These are phyloP conservation scores for Mortierella sp. DNA, from an alignment of 371 early-diverging fungal species.

Conservation along the genomic window DNA sequence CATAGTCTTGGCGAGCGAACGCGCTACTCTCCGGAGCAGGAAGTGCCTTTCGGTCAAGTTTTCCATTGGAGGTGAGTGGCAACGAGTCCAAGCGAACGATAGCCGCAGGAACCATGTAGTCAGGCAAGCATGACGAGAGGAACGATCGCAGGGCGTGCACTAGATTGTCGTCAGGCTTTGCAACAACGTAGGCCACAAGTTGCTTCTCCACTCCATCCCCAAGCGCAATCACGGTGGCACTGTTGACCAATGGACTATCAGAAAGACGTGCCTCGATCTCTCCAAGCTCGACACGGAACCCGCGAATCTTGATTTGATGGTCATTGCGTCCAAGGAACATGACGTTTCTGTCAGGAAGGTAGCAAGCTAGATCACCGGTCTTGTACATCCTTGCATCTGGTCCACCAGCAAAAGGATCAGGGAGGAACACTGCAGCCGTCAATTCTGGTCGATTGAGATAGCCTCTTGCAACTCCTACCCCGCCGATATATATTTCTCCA, in stretches of 20 bases:
- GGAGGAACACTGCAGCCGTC: constrained; percentile 11
- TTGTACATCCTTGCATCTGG: constrained; percentile 36
- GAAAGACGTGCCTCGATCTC: constrained; percentile 34
- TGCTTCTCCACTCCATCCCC: neutral
- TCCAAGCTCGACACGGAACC: constrained; percentile 57
- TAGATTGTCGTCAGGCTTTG: neutral
- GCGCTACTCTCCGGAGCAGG: constrained; percentile 2
- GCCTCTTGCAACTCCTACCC: constrained; percentile 29
- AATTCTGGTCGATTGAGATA: constrained; percentile 40
- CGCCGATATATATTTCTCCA: constrained; percentile 26
- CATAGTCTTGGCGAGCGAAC: constrained; percentile 7
- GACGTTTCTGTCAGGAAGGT: constrained; percentile 47
- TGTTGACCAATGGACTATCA: neutral
- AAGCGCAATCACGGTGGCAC: neutral
- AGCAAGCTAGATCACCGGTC: constrained; percentile 54
- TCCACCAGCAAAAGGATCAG: constrained; percentile 3
- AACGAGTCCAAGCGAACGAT: neutral
- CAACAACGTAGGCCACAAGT: neutral
- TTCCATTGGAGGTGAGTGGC: neutral
- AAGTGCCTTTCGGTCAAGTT: neutral
- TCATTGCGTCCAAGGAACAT: constrained; percentile 41
- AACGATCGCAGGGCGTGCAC: neutral
- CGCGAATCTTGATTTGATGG: constrained; percentile 56
- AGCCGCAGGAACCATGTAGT: neutral
- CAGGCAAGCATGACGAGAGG: neutral